Base-by-base conservation (phyloP, 78 protist species). In the Speleostelium caveatum region DNA sequence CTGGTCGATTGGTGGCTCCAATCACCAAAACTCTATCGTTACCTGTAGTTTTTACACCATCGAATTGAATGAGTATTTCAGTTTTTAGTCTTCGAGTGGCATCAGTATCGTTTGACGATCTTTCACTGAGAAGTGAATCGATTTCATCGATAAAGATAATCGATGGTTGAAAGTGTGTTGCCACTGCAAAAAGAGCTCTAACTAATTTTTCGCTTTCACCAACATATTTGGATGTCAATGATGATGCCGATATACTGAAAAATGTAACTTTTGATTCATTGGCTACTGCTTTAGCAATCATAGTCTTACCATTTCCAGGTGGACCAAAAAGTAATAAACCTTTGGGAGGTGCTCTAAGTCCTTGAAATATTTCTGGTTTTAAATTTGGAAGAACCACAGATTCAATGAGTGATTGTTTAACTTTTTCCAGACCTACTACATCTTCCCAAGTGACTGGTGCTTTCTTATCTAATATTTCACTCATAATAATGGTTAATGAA, bases 261-360 rank as follows among this genome's bases (percentile, higher is more conserved):
- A 98, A 98, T 12, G 96, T 98, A 5, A 72, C 60, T 28, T 72
- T 72, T 24, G 98, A 87, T 95, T 98, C 99, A 51, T 95, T 75
- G 3, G 99, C 99, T 28, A 95, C 98, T 0, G 99, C 99, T 91
- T 96, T 97, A 19, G 99, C 97, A 33, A 96, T 86, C 78, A 94
- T 49, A 58, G 96, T 94, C 60, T 92, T 92, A 36, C 97, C 95
- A 68, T 76, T 93, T 1, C 97, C 97, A 10, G 97, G 97, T 33
- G 97, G 97, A 8, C 97, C 97, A 71, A 89, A 95, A 6, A 95
- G 66, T 14, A 95, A 55, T 21, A 95, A 45, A n/a, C 97, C 95
- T 49, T 58, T 69, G 16, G 91, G 87, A 12, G 97, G 95, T n/a
- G 91, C 65, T 21, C 94, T 87, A 16, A 96, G 26, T 28, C 96